phyloP scores from a whole-genome alignment of 805 yeast genomes.

The Candida patagonica region DNA sequence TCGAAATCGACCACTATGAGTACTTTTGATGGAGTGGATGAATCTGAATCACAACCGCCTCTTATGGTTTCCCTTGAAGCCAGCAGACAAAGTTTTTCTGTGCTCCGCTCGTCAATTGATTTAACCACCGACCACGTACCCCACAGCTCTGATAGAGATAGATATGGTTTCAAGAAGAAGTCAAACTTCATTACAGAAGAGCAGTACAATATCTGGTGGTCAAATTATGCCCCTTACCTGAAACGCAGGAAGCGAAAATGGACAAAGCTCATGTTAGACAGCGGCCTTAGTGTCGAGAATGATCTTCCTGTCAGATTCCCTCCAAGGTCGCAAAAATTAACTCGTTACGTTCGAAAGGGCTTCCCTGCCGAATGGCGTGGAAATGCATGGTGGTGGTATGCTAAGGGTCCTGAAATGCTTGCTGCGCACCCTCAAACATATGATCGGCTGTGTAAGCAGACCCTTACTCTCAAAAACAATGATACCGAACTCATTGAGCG shows the following conservation, averaged over 20 bases:
- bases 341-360: slow-evolving; percentile 79
- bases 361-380: slow-evolving; percentile 98
- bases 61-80: slow-evolving; percentile 2
- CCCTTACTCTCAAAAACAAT: slow-evolving; percentile 44
- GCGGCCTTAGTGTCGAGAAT: slow-evolving; percentile 46
- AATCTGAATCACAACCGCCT: not conserved
- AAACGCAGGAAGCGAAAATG: slow-evolving; percentile 67
- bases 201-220: slow-evolving; percentile 71
- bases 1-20: too few relatives aligned
- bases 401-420: slow-evolving; percentile 69
- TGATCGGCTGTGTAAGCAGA: slow-evolving; percentile 53
- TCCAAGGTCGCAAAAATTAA: slow-evolving; percentile 32
- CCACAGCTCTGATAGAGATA: slow-evolving; percentile 35
- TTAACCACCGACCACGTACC: slow-evolving; percentile 3
- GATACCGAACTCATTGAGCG: slow-evolving; percentile 92
- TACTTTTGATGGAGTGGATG: too few relatives aligned
- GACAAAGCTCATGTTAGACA: slow-evolving; percentile 54
- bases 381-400: slow-evolving; percentile 91
- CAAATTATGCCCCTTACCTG: slow-evolving; percentile 52
- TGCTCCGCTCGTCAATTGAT: slow-evolving; percentile 14
- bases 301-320: slow-evolving; percentile 33
- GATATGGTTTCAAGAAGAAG: slow-evolving; percentile 80
- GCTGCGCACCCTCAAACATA: slow-evolving; percentile 67
- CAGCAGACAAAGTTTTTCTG: slow-evolving; percentile 6
- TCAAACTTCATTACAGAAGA: slow-evolving; percentile 42